Evolutionary conservation across 1,284 basidiomycete genomes (phyloP), one percentile per base, ranked within the genome.

Genomic region (Singerocomus inundabilis): DNA sequence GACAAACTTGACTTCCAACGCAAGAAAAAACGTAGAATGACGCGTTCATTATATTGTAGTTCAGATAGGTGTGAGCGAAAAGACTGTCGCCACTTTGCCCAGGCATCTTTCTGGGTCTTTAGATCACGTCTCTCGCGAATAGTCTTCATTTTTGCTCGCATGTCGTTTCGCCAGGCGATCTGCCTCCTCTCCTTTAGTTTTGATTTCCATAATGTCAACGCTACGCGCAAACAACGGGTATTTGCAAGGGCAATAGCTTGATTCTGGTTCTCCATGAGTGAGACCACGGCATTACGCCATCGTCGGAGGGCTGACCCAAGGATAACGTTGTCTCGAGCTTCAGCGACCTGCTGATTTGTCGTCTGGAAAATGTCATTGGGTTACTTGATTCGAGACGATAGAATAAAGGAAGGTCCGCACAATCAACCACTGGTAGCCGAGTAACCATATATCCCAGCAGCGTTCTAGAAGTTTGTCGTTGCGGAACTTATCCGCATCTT

Each of bases 381-480:
- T 55, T 53, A 47, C 46, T 35, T 50, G 48, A 56, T 44, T 43
- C 52, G 43, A 51, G 50, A 44, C 40, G 29, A 46, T 42, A 43
- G 44, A 54, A 45, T 46, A 49, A 52, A 44, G 34, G 48, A 50
- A 51, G 26, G 46, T 49, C 73, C 86, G 54, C 67, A 91, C 88
- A 54, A 75, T 68, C 56, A 87, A 79, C 88, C 88, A 90, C 36
- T 78, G 64, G 58, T 78, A 78, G 2, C 81, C 81, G 58, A 82
- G 77, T 47, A 72, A 75, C 88, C 88, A 91, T 44, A 84, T 77
- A 39, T 82, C 76, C 78, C 81, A 87, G 58, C 79, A 89, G 15
- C 80, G 79, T 59, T 84, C 81, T 24, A 88, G 48, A 48, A 90
- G 69, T 44, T 73, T 75, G 46, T 83, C 79, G 31, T 79, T 71